Conservation (phyloP, 2,329 filamentous ascomycete genomes). For the Aaosphaeria pasadenensis region DNA sequence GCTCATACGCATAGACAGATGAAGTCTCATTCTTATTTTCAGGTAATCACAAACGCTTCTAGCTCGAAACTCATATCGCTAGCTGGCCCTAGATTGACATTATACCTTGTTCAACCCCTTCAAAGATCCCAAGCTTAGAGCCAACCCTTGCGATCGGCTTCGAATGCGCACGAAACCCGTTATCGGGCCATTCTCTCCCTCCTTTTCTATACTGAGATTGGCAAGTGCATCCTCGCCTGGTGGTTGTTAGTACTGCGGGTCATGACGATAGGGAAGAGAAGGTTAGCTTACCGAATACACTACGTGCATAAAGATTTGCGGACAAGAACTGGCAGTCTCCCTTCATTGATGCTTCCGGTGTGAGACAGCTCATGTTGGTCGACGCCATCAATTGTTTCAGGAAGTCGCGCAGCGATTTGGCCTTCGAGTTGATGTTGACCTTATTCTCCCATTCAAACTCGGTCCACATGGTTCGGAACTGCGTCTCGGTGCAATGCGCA, state of each 20-base stretch:
- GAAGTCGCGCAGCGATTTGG: slow-evolving; percentile 87
- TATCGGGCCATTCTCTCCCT: slow-evolving; percentile 90
- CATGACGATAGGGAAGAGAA: neutral
- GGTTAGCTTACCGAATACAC: slow-evolving; percentile 82
- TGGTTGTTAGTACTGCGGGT: neutral
- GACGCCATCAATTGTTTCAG: slow-evolving; percentile 92
- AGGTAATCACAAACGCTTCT: too few relatives aligned
- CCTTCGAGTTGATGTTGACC: slow-evolving; percentile 99
- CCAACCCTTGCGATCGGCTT: slow-evolving; percentile 92
- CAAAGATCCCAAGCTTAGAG: slow-evolving; percentile 86
- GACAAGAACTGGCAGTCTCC: slow-evolving; percentile 98
- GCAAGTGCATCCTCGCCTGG: slow-evolving; percentile 95
- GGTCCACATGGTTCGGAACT: slow-evolving; percentile 99
- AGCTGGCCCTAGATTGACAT: slow-evolving; percentile 18
- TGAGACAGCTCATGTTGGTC: slow-evolving; percentile 98
- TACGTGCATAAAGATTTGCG: slow-evolving; percentile 92
- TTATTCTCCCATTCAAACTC: slow-evolving; percentile 99
- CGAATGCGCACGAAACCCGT: slow-evolving; percentile 97
- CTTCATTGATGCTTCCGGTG: slow-evolving; percentile 92
- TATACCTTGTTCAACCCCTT: slow-evolving; percentile 75
- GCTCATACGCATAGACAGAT: neutral
- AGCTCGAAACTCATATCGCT: too few relatives aligned
- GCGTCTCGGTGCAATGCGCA: slow-evolving; percentile 91
- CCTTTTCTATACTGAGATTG: slow-evolving; percentile 96
- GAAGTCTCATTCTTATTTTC: neutral